Base-by-base conservation (phyloP, 768 basidiomycete species). In the Boletus pseudopeckii region DNA sequence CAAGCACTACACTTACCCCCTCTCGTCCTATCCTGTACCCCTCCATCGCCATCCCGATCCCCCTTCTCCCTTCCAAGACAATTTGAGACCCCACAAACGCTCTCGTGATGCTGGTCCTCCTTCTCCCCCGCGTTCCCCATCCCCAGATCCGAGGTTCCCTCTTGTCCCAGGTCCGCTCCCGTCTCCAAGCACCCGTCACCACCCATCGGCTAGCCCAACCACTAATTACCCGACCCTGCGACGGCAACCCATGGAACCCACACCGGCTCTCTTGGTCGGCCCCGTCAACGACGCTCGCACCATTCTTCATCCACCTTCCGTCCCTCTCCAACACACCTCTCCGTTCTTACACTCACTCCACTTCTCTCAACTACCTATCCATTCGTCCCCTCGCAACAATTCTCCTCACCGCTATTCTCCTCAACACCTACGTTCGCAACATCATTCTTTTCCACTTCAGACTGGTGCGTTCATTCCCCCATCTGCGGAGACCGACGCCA, bases 41-140 rank as follows among this genome's bases (percentile, higher is more conserved):
- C 32, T 44, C 44, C 30, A 32, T 11, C 44, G 30, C 30, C 44
- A 30, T 32, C 10, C 30, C 7, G 44, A 45, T 9, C n/a, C 32
- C 48, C 43, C 53, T 14, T 46, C 44, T 14, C 42, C 59, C 38
- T 36, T 22, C 45, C 55, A 56, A 14, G 47, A 40, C 55, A 24
- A 33, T 6, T 7, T 45, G 22, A 50, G 64, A 33, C 63, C 65
- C 34, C 55, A 61, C 58, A 70, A 65, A 51, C 70, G 67, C 24
- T 15, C 50, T 18, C 68, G 60, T 9, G 53, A 55, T 14, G 32
- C 59, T 3, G 49, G 40, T 18, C 55, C 63, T 20, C 45, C 50
- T 7, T 56, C 64, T 0, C 53, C 55, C 17, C 53, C 53, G n/a
- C 54, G 42, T 11, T 56, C 62, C 3, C 51, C 58, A 0, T 57